These are phyloP conservation scores for Colletotrichum theobromicola DNA, from an alignment of 2,329 filamentous ascomycete species.

Conservation along the genomic window DNA sequence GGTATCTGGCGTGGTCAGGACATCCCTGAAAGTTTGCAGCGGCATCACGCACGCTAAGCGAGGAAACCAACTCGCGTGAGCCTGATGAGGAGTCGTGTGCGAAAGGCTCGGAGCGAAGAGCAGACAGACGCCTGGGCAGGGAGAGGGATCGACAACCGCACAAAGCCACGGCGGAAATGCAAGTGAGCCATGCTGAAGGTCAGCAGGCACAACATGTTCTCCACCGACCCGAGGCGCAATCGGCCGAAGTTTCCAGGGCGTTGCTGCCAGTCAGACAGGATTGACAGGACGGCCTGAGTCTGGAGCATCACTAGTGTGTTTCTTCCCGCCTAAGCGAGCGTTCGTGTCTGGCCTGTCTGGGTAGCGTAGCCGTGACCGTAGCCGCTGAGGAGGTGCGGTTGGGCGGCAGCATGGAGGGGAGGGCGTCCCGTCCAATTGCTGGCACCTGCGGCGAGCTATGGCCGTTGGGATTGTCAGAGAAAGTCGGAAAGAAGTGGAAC, in stretches of 20 bases:
- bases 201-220: neutral
- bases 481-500: neutral
- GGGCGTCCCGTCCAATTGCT: neutral
- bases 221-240: slow-evolving; percentile 1
- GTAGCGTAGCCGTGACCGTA: neutral
- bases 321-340: neutral
- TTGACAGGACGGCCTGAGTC: neutral
- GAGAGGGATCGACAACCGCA: neutral
- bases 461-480: neutral
- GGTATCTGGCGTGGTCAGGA: neutral
- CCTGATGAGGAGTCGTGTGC: neutral
- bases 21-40: neutral
- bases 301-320: neutral
- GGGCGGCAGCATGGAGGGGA: neutral
- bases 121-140: neutral
- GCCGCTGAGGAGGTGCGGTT: neutral
- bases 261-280: neutral
- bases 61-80: neutral
- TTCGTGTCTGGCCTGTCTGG: neutral
- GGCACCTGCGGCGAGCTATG: neutral
- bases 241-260: neutral
- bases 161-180: neutral
- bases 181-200: neutral
- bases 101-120: neutral
- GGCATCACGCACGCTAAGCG: neutral